Percentiles rank a stretch among this genome's conserved stretches.
Conservation (phyloP, 192 early-diverging fungal genomes). For the Backusella macrospora region DNA sequence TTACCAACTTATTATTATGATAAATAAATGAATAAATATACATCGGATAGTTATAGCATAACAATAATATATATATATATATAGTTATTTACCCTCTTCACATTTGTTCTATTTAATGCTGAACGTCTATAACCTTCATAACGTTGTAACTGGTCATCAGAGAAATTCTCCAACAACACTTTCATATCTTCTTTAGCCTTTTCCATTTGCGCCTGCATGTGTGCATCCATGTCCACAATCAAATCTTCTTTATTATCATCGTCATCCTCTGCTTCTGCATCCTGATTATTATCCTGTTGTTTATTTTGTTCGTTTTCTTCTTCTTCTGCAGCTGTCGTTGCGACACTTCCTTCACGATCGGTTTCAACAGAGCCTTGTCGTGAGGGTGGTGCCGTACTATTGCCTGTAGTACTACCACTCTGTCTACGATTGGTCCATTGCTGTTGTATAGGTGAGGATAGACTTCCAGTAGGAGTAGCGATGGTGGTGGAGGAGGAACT, state of each 20-base stretch:
- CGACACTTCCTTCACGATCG: conserved; percentile 23
- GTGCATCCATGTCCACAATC: conserved; percentile 51
- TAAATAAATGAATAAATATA: no score
- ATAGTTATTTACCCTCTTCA: conserved; percentile 65
- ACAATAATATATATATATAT: background rate
- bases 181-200: conserved; percentile 61
- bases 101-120: conserved; percentile 71
- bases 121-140: conserved; percentile 84
- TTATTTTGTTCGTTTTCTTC: conserved; percentile 15
- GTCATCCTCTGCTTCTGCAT: conserved; percentile 52
- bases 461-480: background rate
- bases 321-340: conserved; percentile 4
- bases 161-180: conserved; percentile 67
- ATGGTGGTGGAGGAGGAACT: background rate
- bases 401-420: background rate
- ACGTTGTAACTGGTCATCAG: conserved; percentile 71
- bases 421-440: background rate
- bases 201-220: conserved; percentile 48
- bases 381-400: conserved; percentile 4
- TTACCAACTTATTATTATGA: conserved; percentile 49
- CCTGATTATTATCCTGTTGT: background rate
- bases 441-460: background rate
- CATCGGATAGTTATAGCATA: no score
- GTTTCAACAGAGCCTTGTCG: conserved; percentile 29
- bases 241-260: conserved; percentile 57